A percentile compares a stretch with the other conserved stretches of the same genome.
Evolutionary conservation across 768 basidiomycete genomes (phyloP).

Genomic region (Podaxis mareebaensis): DNA sequence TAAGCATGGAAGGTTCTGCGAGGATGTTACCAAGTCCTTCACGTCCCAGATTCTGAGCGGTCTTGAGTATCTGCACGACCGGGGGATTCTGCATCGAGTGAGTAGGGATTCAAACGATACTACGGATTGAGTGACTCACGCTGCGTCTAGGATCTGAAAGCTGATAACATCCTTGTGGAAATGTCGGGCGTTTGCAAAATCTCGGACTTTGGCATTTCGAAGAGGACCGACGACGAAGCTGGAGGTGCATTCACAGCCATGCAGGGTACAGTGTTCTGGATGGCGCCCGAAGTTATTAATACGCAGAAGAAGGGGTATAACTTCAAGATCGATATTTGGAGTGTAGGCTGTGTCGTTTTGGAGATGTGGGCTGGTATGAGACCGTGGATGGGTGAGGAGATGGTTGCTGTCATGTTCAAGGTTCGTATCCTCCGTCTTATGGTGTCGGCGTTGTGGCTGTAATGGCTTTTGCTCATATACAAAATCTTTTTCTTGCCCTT

Average conservation of each 20-base stretch:
- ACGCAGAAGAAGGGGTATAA: constrained; percentile 90
- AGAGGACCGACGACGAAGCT: constrained; percentile 84
- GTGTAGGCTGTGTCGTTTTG: constrained; percentile 95
- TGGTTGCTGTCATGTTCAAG: constrained; percentile 93
- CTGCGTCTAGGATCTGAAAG: constrained; percentile 80
- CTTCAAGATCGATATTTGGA: constrained; percentile 98
- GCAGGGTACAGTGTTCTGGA: constrained; percentile 99
- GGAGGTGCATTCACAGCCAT: constrained; percentile 88
- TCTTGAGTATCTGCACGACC: constrained; percentile 89
- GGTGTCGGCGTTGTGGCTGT: neutral
- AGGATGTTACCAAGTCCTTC: constrained; percentile 90
- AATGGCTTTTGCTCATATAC: constrained; percentile 9
- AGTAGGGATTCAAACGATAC: constrained; percentile 20
- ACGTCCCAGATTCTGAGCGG: constrained; percentile 90
- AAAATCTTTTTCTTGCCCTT: neutral
- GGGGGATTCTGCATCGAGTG: constrained; percentile 91
- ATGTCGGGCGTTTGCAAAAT: constrained; percentile 93
- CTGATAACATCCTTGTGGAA: constrained; percentile 97
- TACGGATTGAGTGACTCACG: constrained; percentile 7
- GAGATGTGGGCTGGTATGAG: constrained; percentile 99
- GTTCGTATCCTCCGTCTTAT: constrained; percentile 39
- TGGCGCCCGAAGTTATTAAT: constrained; percentile 95
- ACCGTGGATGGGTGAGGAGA: constrained; percentile 92
- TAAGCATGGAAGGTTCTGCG: constrained; percentile 91
- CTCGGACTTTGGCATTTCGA: constrained; percentile 98